A percentile compares a stretch with the other conserved stretches of the same genome.
These are phyloP conservation scores for Biscogniauxia sp. DNA, from an alignment of 2,329 filamentous ascomycete genomes.

Conservation along the genomic window DNA sequence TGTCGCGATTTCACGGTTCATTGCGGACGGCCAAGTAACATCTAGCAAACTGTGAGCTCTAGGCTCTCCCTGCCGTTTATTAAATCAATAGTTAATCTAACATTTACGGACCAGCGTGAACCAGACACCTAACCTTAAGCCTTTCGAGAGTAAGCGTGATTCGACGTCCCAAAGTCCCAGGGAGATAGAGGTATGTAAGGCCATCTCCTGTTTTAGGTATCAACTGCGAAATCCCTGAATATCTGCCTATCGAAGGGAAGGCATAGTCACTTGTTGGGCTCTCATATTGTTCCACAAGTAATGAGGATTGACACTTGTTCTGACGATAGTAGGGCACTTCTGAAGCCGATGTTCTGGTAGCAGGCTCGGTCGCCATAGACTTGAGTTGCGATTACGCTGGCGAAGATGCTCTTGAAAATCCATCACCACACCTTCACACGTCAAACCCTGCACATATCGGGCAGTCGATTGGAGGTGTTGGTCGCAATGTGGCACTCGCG, in stretches of 20 bases:
- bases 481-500: slow-evolving; percentile 85
- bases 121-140: slow-evolving; percentile 7
- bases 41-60: slow-evolving; percentile 30
- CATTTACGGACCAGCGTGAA: slow-evolving; percentile 21
- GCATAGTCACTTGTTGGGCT: background rate
- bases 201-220: background rate
- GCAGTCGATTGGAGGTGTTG: slow-evolving; percentile 87
- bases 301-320: background rate
- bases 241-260: background rate
- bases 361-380: slow-evolving; percentile 87
- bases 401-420: slow-evolving; percentile 25
- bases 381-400: slow-evolving; percentile 73
- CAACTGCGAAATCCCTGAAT: background rate
- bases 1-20: slow-evolving; percentile 48
- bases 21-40: slow-evolving; percentile 29
- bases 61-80: slow-evolving; percentile 14
- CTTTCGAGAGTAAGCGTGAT: background rate
- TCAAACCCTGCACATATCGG: slow-evolving; percentile 82
- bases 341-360: slow-evolving; percentile 71
- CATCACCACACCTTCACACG: slow-evolving; percentile 61
- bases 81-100: slow-evolving; percentile 16
- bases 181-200: slow-evolving; percentile 22
- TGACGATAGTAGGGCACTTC: slow-evolving; percentile 23
- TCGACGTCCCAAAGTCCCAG: slow-evolving; percentile 8
- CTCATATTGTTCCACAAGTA: background rate